Evolutionary conservation across 176 grass and related monocot genomes (phyloP).

Genomic region (Musa beccarii): DNA sequence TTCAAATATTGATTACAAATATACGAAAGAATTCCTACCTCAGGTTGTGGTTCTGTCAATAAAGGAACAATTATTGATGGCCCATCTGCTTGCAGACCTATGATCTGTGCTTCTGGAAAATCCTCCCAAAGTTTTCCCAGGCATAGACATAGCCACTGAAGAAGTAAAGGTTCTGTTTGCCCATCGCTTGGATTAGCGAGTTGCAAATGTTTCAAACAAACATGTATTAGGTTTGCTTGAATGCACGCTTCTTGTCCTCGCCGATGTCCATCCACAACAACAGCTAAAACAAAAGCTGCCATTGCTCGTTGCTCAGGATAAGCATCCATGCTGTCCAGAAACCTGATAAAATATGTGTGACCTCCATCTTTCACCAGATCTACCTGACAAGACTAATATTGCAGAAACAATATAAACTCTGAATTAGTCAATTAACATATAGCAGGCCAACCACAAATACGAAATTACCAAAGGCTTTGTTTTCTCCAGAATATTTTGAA

Average conservation of each 20-base stretch:
- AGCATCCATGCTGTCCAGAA: slow-evolving; percentile 88
- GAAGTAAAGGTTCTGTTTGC: slow-evolving; percentile 74
- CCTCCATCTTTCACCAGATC: slow-evolving; percentile 98
- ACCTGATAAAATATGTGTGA: slow-evolving; percentile 85
- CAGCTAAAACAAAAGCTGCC: slow-evolving; percentile 93
- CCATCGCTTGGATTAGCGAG: slow-evolving; percentile 46
- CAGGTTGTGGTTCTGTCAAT: slow-evolving; percentile 73
- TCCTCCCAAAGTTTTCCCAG: slow-evolving; percentile 98
- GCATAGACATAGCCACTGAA: slow-evolving; percentile 98
- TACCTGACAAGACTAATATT: slow-evolving; percentile 83
- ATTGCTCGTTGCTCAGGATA: slow-evolving; percentile 93
- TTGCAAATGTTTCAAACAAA: slow-evolving; percentile 80
- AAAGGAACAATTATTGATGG: slow-evolving; percentile 44
- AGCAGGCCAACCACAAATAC: neutral
- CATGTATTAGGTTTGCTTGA: slow-evolving; percentile 56
- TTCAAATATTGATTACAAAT: neutral
- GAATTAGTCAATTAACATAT: neutral
- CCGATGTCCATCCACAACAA: slow-evolving; percentile 83
- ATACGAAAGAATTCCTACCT: slow-evolving; percentile 39
- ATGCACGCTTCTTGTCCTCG: slow-evolving; percentile 86
- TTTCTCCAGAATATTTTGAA: too few species aligned
- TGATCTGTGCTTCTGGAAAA: slow-evolving; percentile 68
- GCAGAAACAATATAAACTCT: slow-evolving; percentile 14
- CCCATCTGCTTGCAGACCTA: slow-evolving; percentile 50
- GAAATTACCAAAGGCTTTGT: neutral